Evolutionary conservation across 2,329 filamentous ascomycete species (phyloP).

Genomic region (Nemania sp.): DNA sequence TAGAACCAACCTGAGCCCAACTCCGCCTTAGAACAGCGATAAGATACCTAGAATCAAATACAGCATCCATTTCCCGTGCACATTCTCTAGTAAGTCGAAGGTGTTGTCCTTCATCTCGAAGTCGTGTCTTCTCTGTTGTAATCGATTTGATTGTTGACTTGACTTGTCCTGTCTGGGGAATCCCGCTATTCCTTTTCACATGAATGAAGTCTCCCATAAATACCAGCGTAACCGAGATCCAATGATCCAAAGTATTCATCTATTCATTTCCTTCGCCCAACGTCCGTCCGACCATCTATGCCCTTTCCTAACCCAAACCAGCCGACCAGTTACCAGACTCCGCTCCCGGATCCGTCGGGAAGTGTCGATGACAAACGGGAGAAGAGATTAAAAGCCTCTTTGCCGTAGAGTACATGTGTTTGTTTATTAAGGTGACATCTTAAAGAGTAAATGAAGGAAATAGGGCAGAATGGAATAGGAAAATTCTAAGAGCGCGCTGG

Average conservation of each 20-base stretch:
- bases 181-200: too few relatives aligned
- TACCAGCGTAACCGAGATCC: not conserved
- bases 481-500: too few relatives aligned
- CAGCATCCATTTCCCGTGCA: too few relatives aligned
- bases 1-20: not conserved
- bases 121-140: too few relatives aligned
- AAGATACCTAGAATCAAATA: too few relatives aligned
- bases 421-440: not conserved
- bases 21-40: too few relatives aligned
- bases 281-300: not conserved
- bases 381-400: not conserved
- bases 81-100: too few relatives aligned
- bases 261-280: constrained; percentile 2
- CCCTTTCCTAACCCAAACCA: not conserved
- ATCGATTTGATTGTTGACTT: too few relatives aligned
- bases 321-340: not conserved
- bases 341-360: not conserved
- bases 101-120: too few relatives aligned
- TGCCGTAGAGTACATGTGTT: not conserved
- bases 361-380: not conserved
- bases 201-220: not conserved
- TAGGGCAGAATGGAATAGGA: too few relatives aligned
- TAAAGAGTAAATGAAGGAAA: too few relatives aligned
- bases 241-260: constrained; percentile 1
- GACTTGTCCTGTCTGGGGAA: too few relatives aligned